phyloP scores from a whole-genome alignment of 1,139 yeast species.

The Debaryomyces psychrophilus region DNA sequence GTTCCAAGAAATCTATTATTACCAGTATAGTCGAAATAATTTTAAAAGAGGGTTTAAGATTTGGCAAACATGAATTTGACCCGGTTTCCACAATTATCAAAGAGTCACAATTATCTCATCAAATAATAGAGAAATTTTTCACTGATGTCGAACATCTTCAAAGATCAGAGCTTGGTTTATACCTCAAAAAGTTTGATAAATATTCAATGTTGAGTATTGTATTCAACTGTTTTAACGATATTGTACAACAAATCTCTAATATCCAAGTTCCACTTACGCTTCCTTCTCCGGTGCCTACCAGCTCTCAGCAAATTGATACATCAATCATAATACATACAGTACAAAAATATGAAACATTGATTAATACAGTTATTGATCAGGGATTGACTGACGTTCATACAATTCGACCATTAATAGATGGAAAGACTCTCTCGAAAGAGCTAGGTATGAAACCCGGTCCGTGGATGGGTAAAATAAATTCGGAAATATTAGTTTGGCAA shows the following conservation, averaged over 20 bases:
- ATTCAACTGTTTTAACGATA: slow-evolving; percentile 35
- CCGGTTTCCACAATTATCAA: slow-evolving; percentile 45
- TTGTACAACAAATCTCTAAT: slow-evolving; percentile 15
- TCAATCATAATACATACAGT: slow-evolving; percentile 8
- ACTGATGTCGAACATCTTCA: slow-evolving; percentile 26
- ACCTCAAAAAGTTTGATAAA: slow-evolving; percentile 57
- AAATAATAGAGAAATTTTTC: slow-evolving; percentile 21
- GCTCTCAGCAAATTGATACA: not conserved
- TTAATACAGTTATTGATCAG: slow-evolving; percentile 26
- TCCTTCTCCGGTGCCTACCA: slow-evolving; percentile 2
- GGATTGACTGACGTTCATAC: slow-evolving; percentile 45
- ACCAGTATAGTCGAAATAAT: slow-evolving; percentile 41
- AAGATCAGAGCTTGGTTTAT: slow-evolving; percentile 65
- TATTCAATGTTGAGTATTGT: slow-evolving; percentile 51
- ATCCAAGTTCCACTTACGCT: not conserved
- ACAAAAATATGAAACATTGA: slow-evolving; percentile 38
- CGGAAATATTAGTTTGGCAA: slow-evolving; percentile 69
- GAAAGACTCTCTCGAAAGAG: slow-evolving; percentile 59
- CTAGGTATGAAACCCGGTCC: slow-evolving; percentile 75
- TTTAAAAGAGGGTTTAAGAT: slow-evolving; percentile 70
- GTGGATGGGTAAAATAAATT: slow-evolving; percentile 68
- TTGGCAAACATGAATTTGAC: slow-evolving; percentile 61
- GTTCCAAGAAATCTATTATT: slow-evolving; percentile 43
- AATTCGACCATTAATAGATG: slow-evolving; percentile 64
- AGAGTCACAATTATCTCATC: slow-evolving; percentile 19